A percentile compares a stretch with the other conserved stretches of the same genome.
Conservation (phyloP, 345 rosid species). For the Acer yangbiense region DNA sequence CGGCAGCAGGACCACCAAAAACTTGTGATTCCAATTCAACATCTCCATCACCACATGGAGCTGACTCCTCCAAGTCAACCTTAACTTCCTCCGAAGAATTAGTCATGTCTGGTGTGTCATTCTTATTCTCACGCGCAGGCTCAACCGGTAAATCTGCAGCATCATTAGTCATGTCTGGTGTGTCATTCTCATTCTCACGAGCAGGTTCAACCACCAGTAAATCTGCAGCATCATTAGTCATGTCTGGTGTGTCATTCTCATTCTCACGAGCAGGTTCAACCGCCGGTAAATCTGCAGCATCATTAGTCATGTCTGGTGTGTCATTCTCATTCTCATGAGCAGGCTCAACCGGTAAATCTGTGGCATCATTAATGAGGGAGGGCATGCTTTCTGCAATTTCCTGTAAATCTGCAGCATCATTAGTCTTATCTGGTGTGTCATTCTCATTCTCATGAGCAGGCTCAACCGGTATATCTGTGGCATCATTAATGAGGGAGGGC, state of each 20-base stretch:
- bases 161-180: too few species aligned
- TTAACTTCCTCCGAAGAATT: slow-evolving; percentile 3
- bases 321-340: background rate
- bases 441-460: background rate
- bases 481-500: background rate
- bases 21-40: slow-evolving; percentile 26
- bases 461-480: background rate
- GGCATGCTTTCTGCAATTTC: background rate
- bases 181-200: background rate
- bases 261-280: background rate
- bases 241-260: too few species aligned
- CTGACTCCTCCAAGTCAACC: slow-evolving; percentile 10
- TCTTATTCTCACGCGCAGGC: background rate
- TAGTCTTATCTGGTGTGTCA: too few species aligned
- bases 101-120: background rate
- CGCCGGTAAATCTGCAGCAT: background rate
- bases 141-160: background rate
- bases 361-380: background rate
- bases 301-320: background rate
- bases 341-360: background rate
- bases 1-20: slow-evolving; percentile 23
- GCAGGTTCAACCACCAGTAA: background rate
- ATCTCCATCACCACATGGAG: background rate
- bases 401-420: background rate
- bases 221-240: background rate